Conservation (phyloP, 495 filamentous ascomycete species). For the Penicillium salamii region DNA sequence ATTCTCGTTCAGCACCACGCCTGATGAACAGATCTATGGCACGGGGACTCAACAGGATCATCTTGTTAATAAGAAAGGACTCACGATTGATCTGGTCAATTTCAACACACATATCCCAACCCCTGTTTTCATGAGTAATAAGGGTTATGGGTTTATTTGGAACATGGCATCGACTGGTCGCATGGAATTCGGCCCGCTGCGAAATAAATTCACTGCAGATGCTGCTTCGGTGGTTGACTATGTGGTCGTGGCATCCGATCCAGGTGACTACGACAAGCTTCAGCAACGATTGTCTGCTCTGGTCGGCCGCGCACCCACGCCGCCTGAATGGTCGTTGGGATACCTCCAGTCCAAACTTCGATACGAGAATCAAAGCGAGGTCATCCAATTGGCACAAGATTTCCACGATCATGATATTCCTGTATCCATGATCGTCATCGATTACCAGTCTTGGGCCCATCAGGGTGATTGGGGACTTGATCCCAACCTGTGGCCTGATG, state of each 20-base stretch:
- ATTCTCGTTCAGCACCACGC: slow-evolving; percentile 29
- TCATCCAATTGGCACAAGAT: slow-evolving; percentile 19
- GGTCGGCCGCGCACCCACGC: slow-evolving; percentile 24
- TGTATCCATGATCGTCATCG: slow-evolving; percentile 31
- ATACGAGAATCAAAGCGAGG: slow-evolving; percentile 31
- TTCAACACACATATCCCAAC: slow-evolving; percentile 30
- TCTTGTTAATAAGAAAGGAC: slow-evolving; percentile 26
- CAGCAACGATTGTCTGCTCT: slow-evolving; percentile 26
- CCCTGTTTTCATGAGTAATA: slow-evolving; percentile 27
- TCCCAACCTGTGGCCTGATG: slow-evolving; percentile 24
- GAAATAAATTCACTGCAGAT: slow-evolving; percentile 22
- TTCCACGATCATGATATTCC: slow-evolving; percentile 23
- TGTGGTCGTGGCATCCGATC: slow-evolving; percentile 18
- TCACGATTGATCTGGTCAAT: slow-evolving; percentile 26
- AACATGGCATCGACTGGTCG: slow-evolving; percentile 28
- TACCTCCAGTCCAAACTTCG: slow-evolving; percentile 35
- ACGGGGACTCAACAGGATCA: slow-evolving; percentile 32
- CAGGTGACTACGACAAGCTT: slow-evolving; percentile 26
- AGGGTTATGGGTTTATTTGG: slow-evolving; percentile 29
- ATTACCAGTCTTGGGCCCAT: slow-evolving; percentile 33
- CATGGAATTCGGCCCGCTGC: slow-evolving; percentile 26
- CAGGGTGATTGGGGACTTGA: slow-evolving; percentile 35
- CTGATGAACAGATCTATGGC: slow-evolving; percentile 29
- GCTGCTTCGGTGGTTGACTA: slow-evolving; percentile 28
- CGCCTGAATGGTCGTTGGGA: slow-evolving; percentile 28